A percentile compares a stretch with the other conserved stretches of the same genome.
These are phyloP conservation scores for Silene noctiflora DNA, from an alignment of 179 eudicot species.

Conservation along the genomic window DNA sequence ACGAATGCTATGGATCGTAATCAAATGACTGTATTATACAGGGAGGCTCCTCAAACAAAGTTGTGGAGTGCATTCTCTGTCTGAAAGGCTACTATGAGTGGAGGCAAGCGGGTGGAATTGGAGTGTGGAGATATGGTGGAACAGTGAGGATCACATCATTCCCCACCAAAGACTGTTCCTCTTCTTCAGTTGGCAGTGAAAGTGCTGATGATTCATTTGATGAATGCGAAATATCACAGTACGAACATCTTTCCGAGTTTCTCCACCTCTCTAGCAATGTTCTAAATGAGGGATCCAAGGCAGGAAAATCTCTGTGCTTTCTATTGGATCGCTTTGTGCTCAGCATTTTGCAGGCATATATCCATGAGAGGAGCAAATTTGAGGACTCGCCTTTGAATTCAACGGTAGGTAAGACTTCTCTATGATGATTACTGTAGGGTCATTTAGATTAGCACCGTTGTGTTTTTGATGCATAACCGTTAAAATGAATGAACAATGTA, in stretches of 20 bases:
- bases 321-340: conserved; percentile 71
- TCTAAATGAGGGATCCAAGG: conserved; percentile 55
- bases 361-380: conserved; percentile 44
- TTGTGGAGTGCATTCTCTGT: conserved; percentile 92
- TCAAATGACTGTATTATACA: conserved; percentile 22
- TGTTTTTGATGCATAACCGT: no score
- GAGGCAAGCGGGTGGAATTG: conserved; percentile 90
- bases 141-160: conserved; percentile 72
- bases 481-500: background rate
- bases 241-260: conserved; percentile 65
- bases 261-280: conserved; percentile 61
- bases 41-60: conserved; percentile 92
- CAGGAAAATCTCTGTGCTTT: conserved; percentile 47
- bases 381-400: conserved; percentile 71
- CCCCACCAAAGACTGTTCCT: conserved; percentile 58
- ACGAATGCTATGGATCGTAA: no score
- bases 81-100: conserved; percentile 91
- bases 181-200: conserved; percentile 71
- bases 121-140: conserved; percentile 96
- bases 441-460: no score
- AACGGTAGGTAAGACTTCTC: conserved; percentile 83
- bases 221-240: conserved; percentile 70
- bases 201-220: conserved; percentile 76
- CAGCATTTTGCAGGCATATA: conserved; percentile 60
- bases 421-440: no score